Percentiles rank a stretch among this genome's conserved stretches.
Evolutionary conservation across 2,329 filamentous ascomycete genomes (phyloP).

Genomic region (Arthrobotrys megalospora): DNA sequence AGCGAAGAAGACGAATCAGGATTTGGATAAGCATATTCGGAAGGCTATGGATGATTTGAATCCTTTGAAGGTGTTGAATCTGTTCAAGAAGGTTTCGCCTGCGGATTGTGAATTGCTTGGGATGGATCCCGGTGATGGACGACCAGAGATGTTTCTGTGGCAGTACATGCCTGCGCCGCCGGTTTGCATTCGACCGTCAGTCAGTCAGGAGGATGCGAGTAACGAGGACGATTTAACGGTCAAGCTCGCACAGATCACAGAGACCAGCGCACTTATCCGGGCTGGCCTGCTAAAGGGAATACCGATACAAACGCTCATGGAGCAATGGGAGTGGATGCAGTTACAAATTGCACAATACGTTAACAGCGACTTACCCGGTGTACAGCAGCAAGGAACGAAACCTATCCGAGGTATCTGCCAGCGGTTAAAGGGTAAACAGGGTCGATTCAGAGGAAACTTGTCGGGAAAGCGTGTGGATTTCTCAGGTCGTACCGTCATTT

Average conservation of each 20-base stretch:
- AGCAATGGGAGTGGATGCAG: slow-evolving; percentile 98
- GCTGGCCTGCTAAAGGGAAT: slow-evolving; percentile 69
- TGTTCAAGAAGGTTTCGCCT: slow-evolving; percentile 89
- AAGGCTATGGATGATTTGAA: slow-evolving; percentile 97
- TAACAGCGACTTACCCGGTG: slow-evolving; percentile 93
- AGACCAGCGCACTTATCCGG: slow-evolving; percentile 88
- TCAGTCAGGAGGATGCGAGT: slow-evolving; percentile 91
- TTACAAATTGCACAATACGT: slow-evolving; percentile 97
- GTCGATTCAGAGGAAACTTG: slow-evolving; percentile 94
- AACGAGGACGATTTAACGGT: slow-evolving; percentile 97
- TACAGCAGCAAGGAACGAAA: slow-evolving; percentile 91
- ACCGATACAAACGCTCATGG: slow-evolving; percentile 90
- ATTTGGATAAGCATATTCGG: slow-evolving; percentile 90
- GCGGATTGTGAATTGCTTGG: slow-evolving; percentile 92
- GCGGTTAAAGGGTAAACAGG: slow-evolving; percentile 95
- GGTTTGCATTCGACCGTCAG: slow-evolving; percentile 92
- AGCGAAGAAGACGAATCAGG: slow-evolving; percentile 82
- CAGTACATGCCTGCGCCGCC: slow-evolving; percentile 94
- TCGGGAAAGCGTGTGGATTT: slow-evolving; percentile 99
- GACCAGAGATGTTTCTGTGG: slow-evolving; percentile 98
- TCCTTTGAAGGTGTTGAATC: slow-evolving; percentile 86
- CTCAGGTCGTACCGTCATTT: slow-evolving; percentile 96
- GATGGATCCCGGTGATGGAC: slow-evolving; percentile 85
- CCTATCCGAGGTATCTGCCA: slow-evolving; percentile 94
- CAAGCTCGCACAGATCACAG: slow-evolving; percentile 95